These are phyloP conservation scores for Arabis alpina DNA, from an alignment of 345 rosid species.

Conservation along the genomic window DNA sequence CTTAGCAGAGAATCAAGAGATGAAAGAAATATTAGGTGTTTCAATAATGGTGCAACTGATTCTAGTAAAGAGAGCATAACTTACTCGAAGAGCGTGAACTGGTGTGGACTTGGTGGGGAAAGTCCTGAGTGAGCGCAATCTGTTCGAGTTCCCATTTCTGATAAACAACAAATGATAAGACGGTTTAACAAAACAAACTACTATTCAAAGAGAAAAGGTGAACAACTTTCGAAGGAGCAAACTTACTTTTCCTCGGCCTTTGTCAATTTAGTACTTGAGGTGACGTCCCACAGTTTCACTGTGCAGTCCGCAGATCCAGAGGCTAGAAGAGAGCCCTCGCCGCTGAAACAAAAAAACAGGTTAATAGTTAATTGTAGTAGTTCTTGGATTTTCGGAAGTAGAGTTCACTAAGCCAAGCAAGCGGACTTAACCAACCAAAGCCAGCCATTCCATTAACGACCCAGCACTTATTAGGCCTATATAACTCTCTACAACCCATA, in stretches of 20 bases:
- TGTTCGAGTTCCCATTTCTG: conserved; percentile 74
- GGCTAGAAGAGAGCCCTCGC: conserved; percentile 94
- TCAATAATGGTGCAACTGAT: background rate
- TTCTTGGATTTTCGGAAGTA: conserved; percentile 2
- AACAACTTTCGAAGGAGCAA: conserved; percentile 12
- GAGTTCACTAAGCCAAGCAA: conserved; percentile 4
- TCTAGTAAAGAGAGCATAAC: conserved; percentile 4
- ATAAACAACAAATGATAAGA: conserved; percentile 32
- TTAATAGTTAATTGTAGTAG: background rate
- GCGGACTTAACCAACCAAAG: conserved; percentile 1
- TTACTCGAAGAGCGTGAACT: conserved; percentile 71
- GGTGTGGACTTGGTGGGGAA: conserved; percentile 86
- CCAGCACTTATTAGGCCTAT: background rate
- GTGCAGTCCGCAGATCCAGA: conserved; percentile 98
- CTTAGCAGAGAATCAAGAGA: background rate
- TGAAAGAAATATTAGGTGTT: background rate
- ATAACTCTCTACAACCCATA: conserved; percentile 10
- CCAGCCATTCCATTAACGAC: background rate
- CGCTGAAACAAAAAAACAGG: conserved; percentile 51
- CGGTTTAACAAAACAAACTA: conserved; percentile 11
- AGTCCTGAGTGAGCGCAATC: conserved; percentile 78
- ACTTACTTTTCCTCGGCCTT: conserved; percentile 76
- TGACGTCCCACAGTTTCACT: conserved; percentile 90
- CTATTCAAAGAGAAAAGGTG: conserved; percentile 3
- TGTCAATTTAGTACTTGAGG: conserved; percentile 62